phyloP scores from a whole-genome alignment of 2,329 filamentous ascomycete species.

The Phaeosphaeria sp. region DNA sequence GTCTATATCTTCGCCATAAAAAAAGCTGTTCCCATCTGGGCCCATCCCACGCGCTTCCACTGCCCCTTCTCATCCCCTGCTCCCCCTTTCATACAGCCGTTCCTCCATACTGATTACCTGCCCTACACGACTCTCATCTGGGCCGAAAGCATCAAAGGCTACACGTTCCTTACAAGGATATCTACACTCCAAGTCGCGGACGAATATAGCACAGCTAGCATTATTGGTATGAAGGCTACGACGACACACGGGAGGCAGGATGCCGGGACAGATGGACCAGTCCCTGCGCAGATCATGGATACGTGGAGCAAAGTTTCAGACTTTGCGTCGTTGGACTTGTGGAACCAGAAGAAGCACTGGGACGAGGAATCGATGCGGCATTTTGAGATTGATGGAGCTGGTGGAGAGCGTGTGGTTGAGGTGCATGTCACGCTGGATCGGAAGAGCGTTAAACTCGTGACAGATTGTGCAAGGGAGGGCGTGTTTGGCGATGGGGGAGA shows the following conservation, averaged over 20 bases:
- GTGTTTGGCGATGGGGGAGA: conserved; percentile 13
- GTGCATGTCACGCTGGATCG: conserved; percentile 17
- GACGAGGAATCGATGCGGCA: conserved; percentile 6
- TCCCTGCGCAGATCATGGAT: not conserved
- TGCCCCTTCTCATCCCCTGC: conserved; percentile 1
- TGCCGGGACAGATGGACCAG: not conserved
- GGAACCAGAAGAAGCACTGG: conserved; percentile 1
- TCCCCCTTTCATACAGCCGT: not conserved
- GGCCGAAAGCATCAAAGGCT: conserved; percentile 2
- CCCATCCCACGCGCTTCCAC: conserved; percentile 1
- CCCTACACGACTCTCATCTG: conserved; percentile 14
- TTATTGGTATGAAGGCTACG: not conserved
- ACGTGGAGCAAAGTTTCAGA: not conserved
- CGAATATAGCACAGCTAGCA: not conserved
- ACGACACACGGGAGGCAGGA: not conserved
- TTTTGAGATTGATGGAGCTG: conserved; percentile 20
- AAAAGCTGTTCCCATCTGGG: conserved; percentile 1
- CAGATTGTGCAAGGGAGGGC: conserved; percentile 14
- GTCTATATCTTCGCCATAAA: not conserved
- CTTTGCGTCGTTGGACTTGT: not conserved
- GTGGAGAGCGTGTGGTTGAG: conserved; percentile 25
- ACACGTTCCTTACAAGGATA: conserved; percentile 4
- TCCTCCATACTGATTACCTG: conserved; percentile 9
- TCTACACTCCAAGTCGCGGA: conserved; percentile 8
- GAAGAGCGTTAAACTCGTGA: conserved; percentile 20